These are phyloP conservation scores for Dactylorhiza incarnata DNA, from an alignment of 106 monocot genomes.

Conservation along the genomic window DNA sequence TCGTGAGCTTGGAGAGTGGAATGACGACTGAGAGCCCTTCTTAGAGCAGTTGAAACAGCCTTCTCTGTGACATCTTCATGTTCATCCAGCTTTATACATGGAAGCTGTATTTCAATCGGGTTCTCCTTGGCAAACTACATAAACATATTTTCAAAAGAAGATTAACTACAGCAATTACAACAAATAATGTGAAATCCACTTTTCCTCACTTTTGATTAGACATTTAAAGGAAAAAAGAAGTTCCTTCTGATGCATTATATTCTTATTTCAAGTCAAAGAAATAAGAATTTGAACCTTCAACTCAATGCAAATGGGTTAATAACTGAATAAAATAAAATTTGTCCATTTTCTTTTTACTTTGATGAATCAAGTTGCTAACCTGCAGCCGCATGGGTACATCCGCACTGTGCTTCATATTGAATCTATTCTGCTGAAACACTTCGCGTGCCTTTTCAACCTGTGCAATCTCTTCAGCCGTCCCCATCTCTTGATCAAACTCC, in stretches of 20 bases:
- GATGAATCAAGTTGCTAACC: conserved; percentile 21
- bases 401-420: conserved; percentile 61
- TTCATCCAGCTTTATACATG: conserved; percentile 41
- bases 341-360: background rate
- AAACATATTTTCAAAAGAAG: background rate
- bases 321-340: background rate
- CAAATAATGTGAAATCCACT: background rate
- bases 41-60: conserved; percentile 42
- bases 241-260: background rate
- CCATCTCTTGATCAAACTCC: conserved; percentile 67
- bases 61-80: conserved; percentile 62
- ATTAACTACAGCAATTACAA: background rate
- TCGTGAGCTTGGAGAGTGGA: conserved; percentile 77
- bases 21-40: conserved; percentile 43
- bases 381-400: conserved; percentile 80
- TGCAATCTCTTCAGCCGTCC: conserved; percentile 49
- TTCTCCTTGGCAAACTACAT: conserved; percentile 74
- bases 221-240: background rate
- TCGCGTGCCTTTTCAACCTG: conserved; percentile 49
- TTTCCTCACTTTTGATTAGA: background rate
- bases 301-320: background rate
- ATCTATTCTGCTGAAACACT: conserved; percentile 26
- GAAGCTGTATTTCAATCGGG: conserved; percentile 26
- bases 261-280: background rate
- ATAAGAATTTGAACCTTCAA: background rate